A percentile compares a stretch with the other conserved stretches of the same genome.
Evolutionary conservation across 495 filamentous ascomycete species (phyloP).

Genomic region (Neurospora sp.): DNA sequence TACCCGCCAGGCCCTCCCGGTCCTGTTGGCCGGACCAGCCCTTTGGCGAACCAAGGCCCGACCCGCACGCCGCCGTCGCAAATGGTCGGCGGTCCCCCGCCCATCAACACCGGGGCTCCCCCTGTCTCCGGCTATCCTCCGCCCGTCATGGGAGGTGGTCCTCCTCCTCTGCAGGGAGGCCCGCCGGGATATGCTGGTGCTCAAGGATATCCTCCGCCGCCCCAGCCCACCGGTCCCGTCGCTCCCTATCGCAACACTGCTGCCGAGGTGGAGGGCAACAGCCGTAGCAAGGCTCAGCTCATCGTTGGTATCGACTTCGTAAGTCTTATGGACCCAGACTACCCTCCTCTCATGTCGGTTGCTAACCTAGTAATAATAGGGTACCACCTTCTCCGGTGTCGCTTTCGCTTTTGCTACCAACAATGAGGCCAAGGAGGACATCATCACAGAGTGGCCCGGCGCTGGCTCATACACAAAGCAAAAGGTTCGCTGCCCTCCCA

Average conservation of each 20-base stretch:
- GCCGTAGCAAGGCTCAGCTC: conserved; percentile 68
- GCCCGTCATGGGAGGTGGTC: conserved; percentile 40
- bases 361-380: conserved; percentile 35
- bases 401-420: conserved; percentile 69
- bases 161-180: conserved; percentile 42
- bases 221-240: conserved; percentile 29
- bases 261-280: conserved; percentile 79
- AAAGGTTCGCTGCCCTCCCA: conserved; percentile 38
- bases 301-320: conserved; percentile 80
- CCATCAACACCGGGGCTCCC: conserved; percentile 55
- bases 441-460: conserved; percentile 69
- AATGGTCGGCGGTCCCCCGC: conserved; percentile 59
- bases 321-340: conserved; percentile 20
- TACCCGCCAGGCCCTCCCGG: conserved; percentile 43
- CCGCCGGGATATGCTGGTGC: conserved; percentile 32
- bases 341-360: neutral
- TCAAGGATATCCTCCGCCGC: conserved; percentile 32
- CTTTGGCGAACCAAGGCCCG: conserved; percentile 36
- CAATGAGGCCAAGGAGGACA: conserved; percentile 68
- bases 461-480: conserved; percentile 68
- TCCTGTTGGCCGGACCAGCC: conserved; percentile 42
- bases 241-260: conserved; percentile 45
- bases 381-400: conserved; percentile 66
- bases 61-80: conserved; percentile 46
- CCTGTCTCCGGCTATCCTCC: conserved; percentile 44